Evolutionary conservation across 2,329 filamentous ascomycete genomes (phyloP), one percentile per base, ranked within the genome.

Genomic region (Graphilbum fragrans): DNA sequence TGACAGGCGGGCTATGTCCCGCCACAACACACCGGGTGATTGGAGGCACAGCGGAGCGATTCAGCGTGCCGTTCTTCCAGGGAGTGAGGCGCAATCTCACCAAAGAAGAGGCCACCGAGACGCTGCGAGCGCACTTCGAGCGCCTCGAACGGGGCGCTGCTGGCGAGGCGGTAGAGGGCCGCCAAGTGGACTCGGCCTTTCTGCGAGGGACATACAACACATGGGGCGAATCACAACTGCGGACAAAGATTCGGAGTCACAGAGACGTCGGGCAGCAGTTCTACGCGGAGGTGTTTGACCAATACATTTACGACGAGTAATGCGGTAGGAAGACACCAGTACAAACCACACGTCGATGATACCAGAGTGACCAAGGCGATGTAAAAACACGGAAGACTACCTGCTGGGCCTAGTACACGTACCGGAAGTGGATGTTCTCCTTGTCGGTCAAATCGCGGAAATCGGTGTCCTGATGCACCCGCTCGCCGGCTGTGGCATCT

Each of bases 181-280:
- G 47, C 5, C 50, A 47, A 9, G 58, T 74, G 35, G 69, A 72
- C 45, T 70, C 68, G 27, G 57, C 67, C 0, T 74, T 74, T 43
- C 47, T 71, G 29, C 58, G 55, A 12, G 68, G 67, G 1, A 60
- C 58, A 32, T 73, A 72, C 44, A 63, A 71, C 39, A 73, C 69
- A 0, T 72, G 70, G 68, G 71, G 70, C 0, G 70, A 73, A 52
- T 63, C 65, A 6, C 69, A 73, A 53, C 50, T 74, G 33, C 56
- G 70, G 42, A 74, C 68, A 2, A 74, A 74, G 53, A 61, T 72
- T 11, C 56, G 69, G 12, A 72, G 69, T 42, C 69, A 73, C 52
- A 56, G 62, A 3, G 60, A 66, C 41, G 66, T 69, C 16, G 70
- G 69, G 4, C 55, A 41, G 43, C 63, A 50, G 48, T 70, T 69